Evolutionary conservation across 2,329 filamentous ascomycete genomes (phyloP).

Genomic region (Fusarium brevicatenulatum): DNA sequence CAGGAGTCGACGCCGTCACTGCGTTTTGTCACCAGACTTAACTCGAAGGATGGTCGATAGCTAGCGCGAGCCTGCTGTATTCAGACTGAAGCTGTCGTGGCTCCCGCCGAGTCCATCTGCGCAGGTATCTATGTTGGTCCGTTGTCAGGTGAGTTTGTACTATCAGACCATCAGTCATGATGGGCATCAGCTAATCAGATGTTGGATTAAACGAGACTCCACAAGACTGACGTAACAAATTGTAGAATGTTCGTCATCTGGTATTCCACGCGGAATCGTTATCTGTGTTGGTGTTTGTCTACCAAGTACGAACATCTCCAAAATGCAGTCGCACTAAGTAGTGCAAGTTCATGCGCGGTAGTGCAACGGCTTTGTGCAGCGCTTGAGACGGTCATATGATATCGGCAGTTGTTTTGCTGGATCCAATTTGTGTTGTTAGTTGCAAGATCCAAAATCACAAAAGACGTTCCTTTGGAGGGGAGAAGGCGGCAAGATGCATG

Average conservation of each 20-base stretch:
- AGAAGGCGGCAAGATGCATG: background rate
- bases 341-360: background rate
- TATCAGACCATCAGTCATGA: no score
- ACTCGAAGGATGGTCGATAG: rapidly evolving
- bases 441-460: background rate
- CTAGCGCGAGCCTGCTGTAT: background rate
- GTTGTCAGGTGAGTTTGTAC: background rate
- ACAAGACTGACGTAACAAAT: background rate
- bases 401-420: background rate
- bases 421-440: background rate
- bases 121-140: background rate
- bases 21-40: no score
- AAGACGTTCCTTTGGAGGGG: background rate
- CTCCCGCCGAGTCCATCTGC: background rate
- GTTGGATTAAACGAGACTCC: background rate
- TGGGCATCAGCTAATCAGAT: background rate
- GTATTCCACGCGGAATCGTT: background rate
- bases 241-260: background rate
- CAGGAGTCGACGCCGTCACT: background rate
- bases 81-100: background rate
- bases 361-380: background rate
- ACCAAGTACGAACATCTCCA: background rate
- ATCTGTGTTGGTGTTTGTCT: background rate
- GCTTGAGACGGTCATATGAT: background rate
- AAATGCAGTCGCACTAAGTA: background rate